Conservation (phyloP, 768 basidiomycete species). For the Boletus tylopilopsis region DNA sequence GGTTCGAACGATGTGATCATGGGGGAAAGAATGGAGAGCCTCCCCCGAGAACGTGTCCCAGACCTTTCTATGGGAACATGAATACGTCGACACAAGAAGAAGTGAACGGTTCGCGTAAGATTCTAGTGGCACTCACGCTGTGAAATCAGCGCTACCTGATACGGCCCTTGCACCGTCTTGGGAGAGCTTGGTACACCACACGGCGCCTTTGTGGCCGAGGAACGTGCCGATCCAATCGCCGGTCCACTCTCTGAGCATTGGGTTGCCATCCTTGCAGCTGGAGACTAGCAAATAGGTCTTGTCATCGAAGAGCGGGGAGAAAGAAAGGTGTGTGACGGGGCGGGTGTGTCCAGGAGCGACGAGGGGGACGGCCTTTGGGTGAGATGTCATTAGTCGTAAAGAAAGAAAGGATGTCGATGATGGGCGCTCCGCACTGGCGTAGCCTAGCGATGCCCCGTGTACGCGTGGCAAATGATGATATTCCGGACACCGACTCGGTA, state of each 20-base stretch:
- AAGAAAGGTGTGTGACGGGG: slow-evolving; percentile 91
- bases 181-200: slow-evolving; percentile 94
- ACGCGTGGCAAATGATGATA: slow-evolving; percentile 22
- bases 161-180: slow-evolving; percentile 82
- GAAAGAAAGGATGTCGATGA: neutral
- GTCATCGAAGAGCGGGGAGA: slow-evolving; percentile 83
- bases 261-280: slow-evolving; percentile 98
- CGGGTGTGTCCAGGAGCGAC: slow-evolving; percentile 84
- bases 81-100: neutral
- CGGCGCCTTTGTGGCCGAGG: slow-evolving; percentile 89
- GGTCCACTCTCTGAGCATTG: slow-evolving; percentile 95
- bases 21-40: slow-evolving; percentile 91
- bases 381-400: slow-evolving; percentile 55
- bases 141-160: slow-evolving; percentile 95
- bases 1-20: slow-evolving; percentile 96
- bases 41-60: slow-evolving; percentile 94
- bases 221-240: slow-evolving; percentile 99
- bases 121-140: slow-evolving; percentile 58
- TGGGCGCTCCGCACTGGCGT: slow-evolving; percentile 43
- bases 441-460: neutral
- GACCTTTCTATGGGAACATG: slow-evolving; percentile 62
- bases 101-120: neutral
- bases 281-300: slow-evolving; percentile 87
- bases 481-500: too few species aligned
- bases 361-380: slow-evolving; percentile 69